These are phyloP conservation scores for Phlebiopsis gigantea DNA, from an alignment of 768 basidiomycete genomes.

Conservation along the genomic window DNA sequence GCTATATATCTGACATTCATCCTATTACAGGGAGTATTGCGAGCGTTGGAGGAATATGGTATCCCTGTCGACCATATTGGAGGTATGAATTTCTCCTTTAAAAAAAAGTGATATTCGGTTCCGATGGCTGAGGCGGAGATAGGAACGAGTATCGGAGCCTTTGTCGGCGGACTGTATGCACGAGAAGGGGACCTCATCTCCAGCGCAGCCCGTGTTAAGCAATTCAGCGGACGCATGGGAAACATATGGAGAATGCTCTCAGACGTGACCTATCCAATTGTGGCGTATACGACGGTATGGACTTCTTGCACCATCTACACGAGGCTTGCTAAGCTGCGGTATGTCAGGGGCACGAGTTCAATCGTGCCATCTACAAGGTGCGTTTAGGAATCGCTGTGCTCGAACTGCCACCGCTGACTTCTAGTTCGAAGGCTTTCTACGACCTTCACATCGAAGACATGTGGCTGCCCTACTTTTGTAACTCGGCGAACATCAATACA, in stretches of 20 bases:
- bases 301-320: conserved; percentile 10
- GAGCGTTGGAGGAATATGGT: conserved; percentile 85
- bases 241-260: conserved; percentile 92
- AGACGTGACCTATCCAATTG: conserved; percentile 89
- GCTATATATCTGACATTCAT: conserved; percentile 1
- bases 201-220: conserved; percentile 79
- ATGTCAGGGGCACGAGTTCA: conserved; percentile 87
- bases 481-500: conserved; percentile 94
- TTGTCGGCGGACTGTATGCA: conserved; percentile 93
- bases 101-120: neutral
- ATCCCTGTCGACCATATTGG: conserved; percentile 94
- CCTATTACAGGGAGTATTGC: conserved; percentile 73
- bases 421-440: conserved; percentile 64
- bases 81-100: conserved; percentile 37
- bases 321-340: conserved; percentile 2
- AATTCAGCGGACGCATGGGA: conserved; percentile 87
- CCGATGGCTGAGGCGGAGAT: conserved; percentile 9
- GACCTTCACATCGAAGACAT: conserved; percentile 95
- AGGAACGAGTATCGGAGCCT: conserved; percentile 87
- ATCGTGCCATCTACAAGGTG: conserved; percentile 91
- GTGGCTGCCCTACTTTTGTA: conserved; percentile 99
- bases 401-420: neutral
- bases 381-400: neutral
- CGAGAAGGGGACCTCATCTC: conserved; percentile 89
- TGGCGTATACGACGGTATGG: conserved; percentile 81